Conservation (phyloP, 148 eudicot species). For the Rhododendron kiyosumense region DNA sequence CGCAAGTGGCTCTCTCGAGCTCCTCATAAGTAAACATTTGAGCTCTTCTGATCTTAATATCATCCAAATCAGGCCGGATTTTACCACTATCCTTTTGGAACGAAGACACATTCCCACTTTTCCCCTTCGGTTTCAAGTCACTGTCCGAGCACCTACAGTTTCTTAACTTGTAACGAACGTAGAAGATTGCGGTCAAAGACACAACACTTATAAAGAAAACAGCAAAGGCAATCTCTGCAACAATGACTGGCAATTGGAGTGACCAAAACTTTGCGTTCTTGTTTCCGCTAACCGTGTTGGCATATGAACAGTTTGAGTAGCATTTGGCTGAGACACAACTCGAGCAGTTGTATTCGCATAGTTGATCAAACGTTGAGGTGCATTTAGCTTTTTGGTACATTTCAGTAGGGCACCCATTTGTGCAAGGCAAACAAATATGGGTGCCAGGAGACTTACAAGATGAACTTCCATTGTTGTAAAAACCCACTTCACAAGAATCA, state of each 20-base stretch:
- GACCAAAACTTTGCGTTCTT: constrained; percentile 64
- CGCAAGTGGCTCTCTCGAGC: constrained; percentile 69
- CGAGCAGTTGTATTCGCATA: constrained; percentile 62
- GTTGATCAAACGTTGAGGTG: constrained; percentile 32
- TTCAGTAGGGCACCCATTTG: constrained; percentile 48
- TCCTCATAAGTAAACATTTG: constrained; percentile 66
- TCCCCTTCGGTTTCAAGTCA: constrained; percentile 29
- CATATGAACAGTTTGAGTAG: constrained; percentile 43
- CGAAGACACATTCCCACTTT: constrained; percentile 23
- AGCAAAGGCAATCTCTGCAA: constrained; percentile 66
- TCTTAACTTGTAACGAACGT: constrained; percentile 65
- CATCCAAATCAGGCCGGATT: constrained; percentile 56
- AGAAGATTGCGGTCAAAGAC: constrained; percentile 45
- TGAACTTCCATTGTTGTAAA: constrained; percentile 40
- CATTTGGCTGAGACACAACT: constrained; percentile 58
- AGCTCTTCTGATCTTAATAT: constrained; percentile 67
- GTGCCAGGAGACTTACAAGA: constrained; percentile 50
- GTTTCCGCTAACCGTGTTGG: constrained; percentile 15
- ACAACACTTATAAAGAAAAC: constrained; percentile 54
- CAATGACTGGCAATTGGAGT: constrained; percentile 54
- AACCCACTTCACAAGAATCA: constrained; percentile 44
- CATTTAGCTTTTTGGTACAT: constrained; percentile 49
- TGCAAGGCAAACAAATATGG: constrained; percentile 68
- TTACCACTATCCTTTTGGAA: constrained; percentile 41
- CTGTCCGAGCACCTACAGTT: constrained; percentile 57